Base-by-base conservation (phyloP, 306 rosid genomes). In the Malus fusca region DNA sequence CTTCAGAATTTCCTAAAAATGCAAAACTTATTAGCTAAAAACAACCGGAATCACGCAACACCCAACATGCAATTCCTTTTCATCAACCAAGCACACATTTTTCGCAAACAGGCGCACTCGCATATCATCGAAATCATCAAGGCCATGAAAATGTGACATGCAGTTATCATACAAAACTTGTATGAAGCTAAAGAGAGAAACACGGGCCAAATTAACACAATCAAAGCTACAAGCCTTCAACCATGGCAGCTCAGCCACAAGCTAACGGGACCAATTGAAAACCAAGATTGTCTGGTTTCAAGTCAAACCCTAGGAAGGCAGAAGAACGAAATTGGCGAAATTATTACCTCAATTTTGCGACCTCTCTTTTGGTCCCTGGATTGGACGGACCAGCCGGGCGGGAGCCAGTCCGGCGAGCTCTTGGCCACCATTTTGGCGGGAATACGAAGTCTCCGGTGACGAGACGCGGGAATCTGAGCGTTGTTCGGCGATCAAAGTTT, bases 361-460 rank as follows among this genome's bases (percentile, higher is more conserved):
- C 84, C 87, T 3, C 83, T 63, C 79, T 75, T 84, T 59, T 74
- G 90, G 42, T 69, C 75, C 62, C 72, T 83, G 28, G 64, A 81
- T 61, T 78, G 85, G 55, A 79, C 66, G 31, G 82, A 75, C 90
- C 86, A 85, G 31, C 90, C 88, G 59, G 81, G 77, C 68, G 90
- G 88, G 43, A 87, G 90, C 84, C 81, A 68, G 5, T 84, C 88
- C 74, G 82, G 83, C 80, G 85, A 80, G 40, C 69, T 77, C 59
- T 63, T 60, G 30, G 87, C 65, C 23, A 72, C 83, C 83, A 84
- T 80, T 3, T 42, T 70, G 62, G 61, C 44, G 62, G 71, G 71
- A 65, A 51, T 51, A 14, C 4, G 9, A 37, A 3, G 26, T 23
- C 46, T 17, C 69, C 67, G 67, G 58, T 3, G 64, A 60, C 58